phyloP scores from a whole-genome alignment of 1,139 yeast genomes.

The Kazachstania sp. region DNA sequence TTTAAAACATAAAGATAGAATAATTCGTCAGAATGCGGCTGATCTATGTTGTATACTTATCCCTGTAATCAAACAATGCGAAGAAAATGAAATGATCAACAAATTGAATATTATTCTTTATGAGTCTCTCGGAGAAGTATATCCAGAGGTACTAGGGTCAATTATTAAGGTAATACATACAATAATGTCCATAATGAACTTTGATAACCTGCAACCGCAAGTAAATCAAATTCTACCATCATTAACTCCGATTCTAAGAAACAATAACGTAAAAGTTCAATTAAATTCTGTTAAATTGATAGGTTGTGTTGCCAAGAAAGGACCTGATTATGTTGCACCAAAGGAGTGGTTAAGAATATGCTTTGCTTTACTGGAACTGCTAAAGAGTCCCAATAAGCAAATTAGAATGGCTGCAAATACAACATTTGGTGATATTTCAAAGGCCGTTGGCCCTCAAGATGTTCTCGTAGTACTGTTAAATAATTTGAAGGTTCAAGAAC shows the following conservation, averaged over 20 bases:
- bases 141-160: constrained; percentile 89
- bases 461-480: constrained; percentile 77
- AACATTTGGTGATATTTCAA: constrained; percentile 87
- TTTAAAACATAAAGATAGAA: constrained; percentile 62
- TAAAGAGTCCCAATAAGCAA: constrained; percentile 73
- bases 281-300: constrained; percentile 73
- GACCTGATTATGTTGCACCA: constrained; percentile 78
- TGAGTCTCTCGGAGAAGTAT: constrained; percentile 91
- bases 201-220: constrained; percentile 52
- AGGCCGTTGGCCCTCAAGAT: constrained; percentile 94
- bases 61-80: constrained; percentile 59
- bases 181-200: constrained; percentile 44
- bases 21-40: constrained; percentile 78
- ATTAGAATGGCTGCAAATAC: constrained; percentile 81
- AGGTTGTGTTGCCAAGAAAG: constrained; percentile 74
- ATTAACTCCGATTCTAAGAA: constrained; percentile 82
- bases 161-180: constrained; percentile 61
- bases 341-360: constrained; percentile 98
- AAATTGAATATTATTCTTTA: constrained; percentile 70
- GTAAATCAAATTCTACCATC: constrained; percentile 78
- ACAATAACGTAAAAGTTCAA: constrained; percentile 87
- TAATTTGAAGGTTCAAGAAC: constrained; percentile 84
- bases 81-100: constrained; percentile 52
- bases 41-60: constrained; percentile 64
- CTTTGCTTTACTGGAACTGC: constrained; percentile 80